Conservation (phyloP, 148 eudicot genomes). For the Oxyria digyna region DNA sequence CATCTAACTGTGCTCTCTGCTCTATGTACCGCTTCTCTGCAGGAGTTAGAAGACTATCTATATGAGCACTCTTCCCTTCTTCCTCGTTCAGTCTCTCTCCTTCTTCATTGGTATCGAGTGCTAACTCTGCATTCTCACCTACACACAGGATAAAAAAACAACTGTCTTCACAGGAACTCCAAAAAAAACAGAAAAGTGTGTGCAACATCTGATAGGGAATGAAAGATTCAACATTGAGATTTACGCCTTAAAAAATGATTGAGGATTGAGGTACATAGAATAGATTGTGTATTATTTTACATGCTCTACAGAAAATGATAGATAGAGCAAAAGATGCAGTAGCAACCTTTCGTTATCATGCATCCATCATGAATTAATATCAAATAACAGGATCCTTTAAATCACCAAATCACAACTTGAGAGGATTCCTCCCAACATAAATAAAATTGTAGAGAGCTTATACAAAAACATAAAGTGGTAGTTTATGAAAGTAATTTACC, state of each 20-base stretch:
- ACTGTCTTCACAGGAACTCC: background rate
- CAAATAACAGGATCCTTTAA: background rate
- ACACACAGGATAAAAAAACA: background rate
- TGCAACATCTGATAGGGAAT: background rate
- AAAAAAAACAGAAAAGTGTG: background rate
- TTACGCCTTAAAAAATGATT: background rate
- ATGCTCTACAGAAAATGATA: background rate
- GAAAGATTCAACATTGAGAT: background rate
- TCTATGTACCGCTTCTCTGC: slow-evolving; percentile 94
- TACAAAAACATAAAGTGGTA: background rate
- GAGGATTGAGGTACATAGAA: background rate
- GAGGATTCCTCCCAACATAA: background rate
- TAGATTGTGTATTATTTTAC: background rate
- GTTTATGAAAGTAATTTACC: slow-evolving; percentile 24
- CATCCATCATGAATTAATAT: no score
- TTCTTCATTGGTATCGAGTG: slow-evolving; percentile 21
- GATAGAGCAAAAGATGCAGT: background rate
- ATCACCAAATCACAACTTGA: background rate
- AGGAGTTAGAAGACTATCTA: slow-evolving; percentile 58
- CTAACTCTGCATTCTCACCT: slow-evolving; percentile 26
- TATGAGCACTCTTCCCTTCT: slow-evolving; percentile 27
- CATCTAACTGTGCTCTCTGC: slow-evolving; percentile 66
- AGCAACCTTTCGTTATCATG: background rate
- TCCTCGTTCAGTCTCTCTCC: slow-evolving; percentile 20
- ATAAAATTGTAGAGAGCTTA: background rate